Base-by-base conservation (phyloP, 2,329 filamentous ascomycete species). In the Dactylellina drechsleri region DNA sequence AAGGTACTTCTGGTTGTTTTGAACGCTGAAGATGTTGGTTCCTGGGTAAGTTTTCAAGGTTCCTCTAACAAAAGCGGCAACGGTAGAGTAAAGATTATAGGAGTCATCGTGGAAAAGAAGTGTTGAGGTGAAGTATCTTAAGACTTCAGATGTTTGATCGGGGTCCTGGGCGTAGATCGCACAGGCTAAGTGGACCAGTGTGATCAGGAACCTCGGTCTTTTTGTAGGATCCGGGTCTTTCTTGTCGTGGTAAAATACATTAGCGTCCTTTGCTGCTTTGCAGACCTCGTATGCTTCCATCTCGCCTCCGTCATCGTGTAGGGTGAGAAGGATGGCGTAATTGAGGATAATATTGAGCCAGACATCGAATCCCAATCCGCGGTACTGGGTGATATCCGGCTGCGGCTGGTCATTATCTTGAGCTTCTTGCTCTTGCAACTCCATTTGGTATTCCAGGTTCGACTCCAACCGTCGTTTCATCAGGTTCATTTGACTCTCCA, bases 341-440 rank as follows among this genome's bases (percentile, higher is more conserved):
- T 95, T 91, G 41, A 96, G 86, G 80, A 99, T 97, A 0, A 97
- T 86, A 78, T 96, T 91, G 2, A 97, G 86, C 95, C 95, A 99
- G 54, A 89, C 86, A 70, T 89, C 85, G 80, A 98, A 97, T 0
- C 89, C 84, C 54, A 98, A 91, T 6, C 91, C 91, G 77, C 92
- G 90, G 80, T 93, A 72, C 86, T 84, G 54, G 82, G 74, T 77
- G 16, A 78, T 73, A 53, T 78, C 71, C 16, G 71, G 71, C 23
- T 68, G 71, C 8, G 71, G 64, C n/a, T 68, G 56, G 31, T 68
- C 71, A 16, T 58, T 36, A 13, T 68, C 58, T 36, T 53, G 43
- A 56, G 79, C 77, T 41, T 80, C 80, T 18, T 56, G 66, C 23
- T 71, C 59, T 18, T 71, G 59, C 12, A 68, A 45, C 20, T 75